Evolutionary conservation across 148 eudicot genomes (phyloP).

Genomic region (Fagopyrum esculentum): DNA sequence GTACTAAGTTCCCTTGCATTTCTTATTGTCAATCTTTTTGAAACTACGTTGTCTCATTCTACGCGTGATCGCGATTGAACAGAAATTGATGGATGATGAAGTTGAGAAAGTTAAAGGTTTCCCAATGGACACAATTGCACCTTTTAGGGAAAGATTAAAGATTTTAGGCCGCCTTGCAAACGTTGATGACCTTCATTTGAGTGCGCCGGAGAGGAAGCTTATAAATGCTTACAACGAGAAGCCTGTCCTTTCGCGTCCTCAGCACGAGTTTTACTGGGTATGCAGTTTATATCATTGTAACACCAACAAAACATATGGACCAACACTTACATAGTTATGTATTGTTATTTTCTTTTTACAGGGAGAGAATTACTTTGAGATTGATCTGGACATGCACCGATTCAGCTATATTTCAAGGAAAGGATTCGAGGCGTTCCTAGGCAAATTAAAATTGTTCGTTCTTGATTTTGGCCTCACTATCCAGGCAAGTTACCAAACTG

Average conservation of each 20-base stretch:
- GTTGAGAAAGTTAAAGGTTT: slow-evolving; percentile 78
- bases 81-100: slow-evolving; percentile 76
- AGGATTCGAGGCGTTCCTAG: slow-evolving; percentile 77
- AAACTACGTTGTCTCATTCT: not conserved
- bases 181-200: slow-evolving; percentile 62
- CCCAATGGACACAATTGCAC: slow-evolving; percentile 43
- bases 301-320: not conserved
- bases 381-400: slow-evolving; percentile 95
- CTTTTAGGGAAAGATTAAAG: slow-evolving; percentile 77
- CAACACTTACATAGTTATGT: not conserved
- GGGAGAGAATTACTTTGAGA: slow-evolving; percentile 97
- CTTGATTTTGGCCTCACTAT: slow-evolving; percentile 92
- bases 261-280: slow-evolving; percentile 78
- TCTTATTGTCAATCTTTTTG: too few relatives aligned
- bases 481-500: slow-evolving; percentile 52
- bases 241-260: slow-evolving; percentile 98
- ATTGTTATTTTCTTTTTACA: slow-evolving; percentile 22
- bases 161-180: slow-evolving; percentile 76
- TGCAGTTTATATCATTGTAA: not conserved
- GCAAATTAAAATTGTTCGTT: slow-evolving; percentile 65
- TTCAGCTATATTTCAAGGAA: slow-evolving; percentile 93
- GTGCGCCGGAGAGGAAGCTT: slow-evolving; percentile 69
- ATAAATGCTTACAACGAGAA: slow-evolving; percentile 75
- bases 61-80: slow-evolving; percentile 7
- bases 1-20: too few relatives aligned